phyloP scores from a whole-genome alignment of 1,284 basidiomycete genomes.

The Rhodotorula mucilaginosa region DNA sequence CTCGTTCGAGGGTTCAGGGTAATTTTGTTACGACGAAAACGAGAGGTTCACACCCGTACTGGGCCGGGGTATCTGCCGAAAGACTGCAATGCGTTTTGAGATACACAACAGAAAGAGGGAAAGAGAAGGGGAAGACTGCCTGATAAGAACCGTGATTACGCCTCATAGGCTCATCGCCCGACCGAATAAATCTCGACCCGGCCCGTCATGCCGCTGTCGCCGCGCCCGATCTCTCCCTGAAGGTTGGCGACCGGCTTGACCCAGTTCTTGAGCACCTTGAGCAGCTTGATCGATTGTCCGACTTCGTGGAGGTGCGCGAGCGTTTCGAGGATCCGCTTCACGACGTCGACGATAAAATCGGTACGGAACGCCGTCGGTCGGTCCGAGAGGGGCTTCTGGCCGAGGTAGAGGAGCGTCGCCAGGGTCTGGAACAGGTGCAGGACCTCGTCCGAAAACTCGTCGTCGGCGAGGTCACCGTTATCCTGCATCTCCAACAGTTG shows the following conservation, averaged over 20 bases:
- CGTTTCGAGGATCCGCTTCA: neutral
- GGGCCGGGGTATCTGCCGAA: no score
- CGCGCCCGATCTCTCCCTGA: neutral
- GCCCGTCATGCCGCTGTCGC: neutral
- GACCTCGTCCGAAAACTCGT: neutral
- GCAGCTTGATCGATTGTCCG: neutral
- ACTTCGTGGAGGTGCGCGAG: neutral
- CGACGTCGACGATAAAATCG: conserved; percentile 1
- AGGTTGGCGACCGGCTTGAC: neutral
- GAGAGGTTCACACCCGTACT: no score
- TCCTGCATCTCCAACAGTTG: neutral
- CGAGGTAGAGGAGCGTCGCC: neutral
- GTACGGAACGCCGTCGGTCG: neutral
- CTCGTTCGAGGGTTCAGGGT: no score
- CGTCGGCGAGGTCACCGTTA: neutral
- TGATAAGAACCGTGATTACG: no score
- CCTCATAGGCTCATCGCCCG: neutral
- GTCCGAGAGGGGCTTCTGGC: neutral
- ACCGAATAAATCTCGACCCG: neutral
- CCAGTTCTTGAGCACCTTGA: neutral
- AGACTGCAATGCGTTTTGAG: no score
- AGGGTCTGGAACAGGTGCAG: neutral
- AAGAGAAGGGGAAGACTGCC: no score
- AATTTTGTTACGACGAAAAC: no score
- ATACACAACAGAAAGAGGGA: no score